These are phyloP conservation scores for Papiliotrema terrestris DNA, from an alignment of 1,284 basidiomycete species.

Conservation along the genomic window DNA sequence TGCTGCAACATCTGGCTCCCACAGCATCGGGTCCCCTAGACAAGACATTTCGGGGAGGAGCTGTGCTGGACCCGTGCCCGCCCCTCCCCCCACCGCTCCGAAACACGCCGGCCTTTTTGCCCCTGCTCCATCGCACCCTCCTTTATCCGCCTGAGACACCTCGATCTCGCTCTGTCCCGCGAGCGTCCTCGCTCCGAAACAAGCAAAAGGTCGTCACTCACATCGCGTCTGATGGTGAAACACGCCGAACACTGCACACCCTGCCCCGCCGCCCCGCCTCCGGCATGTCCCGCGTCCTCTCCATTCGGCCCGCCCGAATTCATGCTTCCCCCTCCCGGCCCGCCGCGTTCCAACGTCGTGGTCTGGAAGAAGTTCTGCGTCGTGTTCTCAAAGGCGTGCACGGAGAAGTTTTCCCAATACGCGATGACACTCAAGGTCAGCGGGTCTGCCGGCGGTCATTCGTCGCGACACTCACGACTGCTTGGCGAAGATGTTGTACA, in stretches of 20 bases:
- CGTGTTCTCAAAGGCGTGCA: slow-evolving; percentile 92
- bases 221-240: slow-evolving; percentile 85
- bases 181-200: too few relatives aligned
- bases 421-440: slow-evolving; percentile 56
- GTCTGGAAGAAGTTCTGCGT: slow-evolving; percentile 91
- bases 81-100: too few relatives aligned
- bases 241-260: slow-evolving; percentile 85
- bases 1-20: too few relatives aligned
- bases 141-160: too few relatives aligned
- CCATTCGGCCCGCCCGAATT: too few relatives aligned
- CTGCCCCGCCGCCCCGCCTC: slow-evolving; percentile 53
- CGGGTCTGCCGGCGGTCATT: background rate
- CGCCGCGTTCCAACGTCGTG: slow-evolving; percentile 64
- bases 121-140: too few relatives aligned
- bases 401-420: slow-evolving; percentile 93
- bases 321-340: slow-evolving; percentile 6
- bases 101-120: too few relatives aligned
- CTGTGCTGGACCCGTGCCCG: too few relatives aligned
- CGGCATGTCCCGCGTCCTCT: background rate
- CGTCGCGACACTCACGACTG: slow-evolving; percentile 55
- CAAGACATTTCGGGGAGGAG: too few relatives aligned
- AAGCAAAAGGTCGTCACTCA: slow-evolving; percentile 53
- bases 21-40: too few relatives aligned
- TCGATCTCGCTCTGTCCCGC: too few relatives aligned
- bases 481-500: slow-evolving; percentile 89